Base-by-base conservation (phyloP, 2,329 filamentous ascomycete species). In the Cordyceps pruinosa region DNA sequence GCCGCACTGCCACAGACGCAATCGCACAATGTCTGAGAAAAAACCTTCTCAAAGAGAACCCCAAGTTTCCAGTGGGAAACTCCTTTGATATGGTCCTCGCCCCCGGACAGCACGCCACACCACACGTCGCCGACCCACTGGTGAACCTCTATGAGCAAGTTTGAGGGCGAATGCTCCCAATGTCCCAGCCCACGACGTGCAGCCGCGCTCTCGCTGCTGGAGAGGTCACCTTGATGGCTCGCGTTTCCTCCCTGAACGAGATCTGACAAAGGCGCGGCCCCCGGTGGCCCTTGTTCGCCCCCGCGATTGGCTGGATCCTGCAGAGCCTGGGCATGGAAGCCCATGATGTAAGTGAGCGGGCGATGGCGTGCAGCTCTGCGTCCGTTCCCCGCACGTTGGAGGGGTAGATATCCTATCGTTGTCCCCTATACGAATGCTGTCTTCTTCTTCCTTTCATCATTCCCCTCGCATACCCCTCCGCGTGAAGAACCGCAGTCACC, bases 121-220 rank as follows among this genome's bases (percentile, higher is more conserved):
- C n/a, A n/a, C n/a, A 15, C 17, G 8, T 2, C 6, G 35, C 37
- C 17, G 37, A 42, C 21, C 41, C 56, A 50, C 57, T 32, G 19
- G 37, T 39, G 58, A 57, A 57, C 47, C 57, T n/a, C 41, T 25
- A 56, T 68, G 69, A 70, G 69, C 68, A 70, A 66, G 66, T 70
- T 71, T 70, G 69, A 68, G 68, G 57, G 66, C 58, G 41, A 67
- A 67, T 68, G 64, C 66, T 66, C 63, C 17, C 21, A 48, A 61
- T 57, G 23, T 44, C n/a, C 5, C 26, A 23, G n/a, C 30, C 30
- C 42, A 28, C n/a, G 42, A 23, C 35, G n/a, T n/a, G n/a, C n/a
- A 10, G 13, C 25, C 34, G 32, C 6, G 15, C 15, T 35, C 8
- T 19, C 4, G 12, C 9, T 25, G 5, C 13, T 21, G 9, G 23